These are phyloP conservation scores for Straminergon stramineum DNA, from an alignment of 225 moss, liverwort and hornwort genomes.

Conservation along the genomic window DNA sequence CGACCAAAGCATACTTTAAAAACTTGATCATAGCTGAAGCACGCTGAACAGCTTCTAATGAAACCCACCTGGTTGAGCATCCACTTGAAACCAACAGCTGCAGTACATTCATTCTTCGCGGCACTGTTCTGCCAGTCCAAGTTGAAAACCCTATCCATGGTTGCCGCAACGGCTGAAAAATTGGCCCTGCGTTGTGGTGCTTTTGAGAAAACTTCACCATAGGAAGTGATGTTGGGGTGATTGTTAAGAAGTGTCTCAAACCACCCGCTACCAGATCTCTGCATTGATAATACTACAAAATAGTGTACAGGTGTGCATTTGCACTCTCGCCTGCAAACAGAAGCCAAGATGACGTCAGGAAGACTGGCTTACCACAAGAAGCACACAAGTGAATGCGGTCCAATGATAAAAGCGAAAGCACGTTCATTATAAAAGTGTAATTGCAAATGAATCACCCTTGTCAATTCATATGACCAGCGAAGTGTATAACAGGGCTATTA, in stretches of 20 bases:
- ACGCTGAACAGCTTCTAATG: background rate
- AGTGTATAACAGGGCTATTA: background rate
- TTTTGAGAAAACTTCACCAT: slow-evolving; percentile 47
- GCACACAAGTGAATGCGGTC: background rate
- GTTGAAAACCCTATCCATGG: slow-evolving; percentile 43
- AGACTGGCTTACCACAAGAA: background rate
- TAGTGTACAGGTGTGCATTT: slow-evolving; percentile 57
- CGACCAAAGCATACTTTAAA: background rate
- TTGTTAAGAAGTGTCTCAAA: slow-evolving; percentile 59
- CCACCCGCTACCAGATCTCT: slow-evolving; percentile 69
- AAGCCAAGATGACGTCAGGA: background rate
- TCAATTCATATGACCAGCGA: background rate
- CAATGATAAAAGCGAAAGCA: background rate
- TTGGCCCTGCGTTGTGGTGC: slow-evolving; percentile 29
- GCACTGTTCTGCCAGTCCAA: slow-evolving; percentile 60
- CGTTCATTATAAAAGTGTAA: background rate
- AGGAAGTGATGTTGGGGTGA: slow-evolving; percentile 56
- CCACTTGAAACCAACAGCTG: slow-evolving; percentile 66
- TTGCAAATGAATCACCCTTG: background rate
- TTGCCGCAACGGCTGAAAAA: slow-evolving; percentile 32
- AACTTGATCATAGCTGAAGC: background rate
- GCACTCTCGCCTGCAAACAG: slow-evolving; percentile 46
- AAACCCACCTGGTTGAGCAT: slow-evolving; percentile 55
- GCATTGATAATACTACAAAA: slow-evolving; percentile 63
- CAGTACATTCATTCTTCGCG: slow-evolving; percentile 58